These are phyloP conservation scores for Verticillium nubilum DNA, from an alignment of 2,329 filamentous ascomycete genomes.

Conservation along the genomic window DNA sequence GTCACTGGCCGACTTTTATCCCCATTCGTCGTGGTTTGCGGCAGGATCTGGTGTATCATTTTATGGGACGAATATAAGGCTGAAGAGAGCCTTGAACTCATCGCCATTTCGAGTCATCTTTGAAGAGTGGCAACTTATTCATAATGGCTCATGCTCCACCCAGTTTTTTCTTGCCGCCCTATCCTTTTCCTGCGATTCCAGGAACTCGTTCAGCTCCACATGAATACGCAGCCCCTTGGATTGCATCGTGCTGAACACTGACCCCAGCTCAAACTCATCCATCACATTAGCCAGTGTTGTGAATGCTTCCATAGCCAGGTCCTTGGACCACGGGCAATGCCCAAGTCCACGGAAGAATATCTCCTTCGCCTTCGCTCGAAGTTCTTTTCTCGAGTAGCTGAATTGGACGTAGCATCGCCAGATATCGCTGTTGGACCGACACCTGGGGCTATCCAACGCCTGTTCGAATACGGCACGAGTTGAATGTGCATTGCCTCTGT, in stretches of 20 bases:
- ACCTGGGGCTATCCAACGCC: constrained; percentile 35
- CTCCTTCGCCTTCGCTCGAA: constrained; percentile 36
- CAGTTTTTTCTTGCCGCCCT: not conserved
- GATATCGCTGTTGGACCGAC: constrained; percentile 33
- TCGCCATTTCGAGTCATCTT: not conserved
- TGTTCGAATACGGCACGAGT: constrained; percentile 46
- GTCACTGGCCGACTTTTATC: too few relatives aligned
- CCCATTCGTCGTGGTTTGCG: too few relatives aligned
- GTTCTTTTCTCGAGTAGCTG: constrained; percentile 30
- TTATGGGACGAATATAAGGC: not conserved
- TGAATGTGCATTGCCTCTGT: constrained; percentile 42
- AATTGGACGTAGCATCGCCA: constrained; percentile 49
- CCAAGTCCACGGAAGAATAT: constrained; percentile 42
- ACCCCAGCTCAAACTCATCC: constrained; percentile 41
- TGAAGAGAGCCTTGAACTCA: not conserved
- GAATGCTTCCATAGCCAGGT: constrained; percentile 47
- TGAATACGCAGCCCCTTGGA: constrained; percentile 45
- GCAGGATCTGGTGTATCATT: not conserved
- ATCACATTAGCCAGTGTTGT: constrained; percentile 35
- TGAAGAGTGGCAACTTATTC: not conserved
- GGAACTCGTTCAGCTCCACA: constrained; percentile 45
- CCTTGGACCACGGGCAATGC: constrained; percentile 45
- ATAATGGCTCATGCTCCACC: not conserved
- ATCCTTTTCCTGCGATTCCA: constrained; percentile 24
- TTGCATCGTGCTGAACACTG: constrained; percentile 40